Base-by-base conservation (phyloP, 139 green algal species). In the Volvox reticuliferus region DNA sequence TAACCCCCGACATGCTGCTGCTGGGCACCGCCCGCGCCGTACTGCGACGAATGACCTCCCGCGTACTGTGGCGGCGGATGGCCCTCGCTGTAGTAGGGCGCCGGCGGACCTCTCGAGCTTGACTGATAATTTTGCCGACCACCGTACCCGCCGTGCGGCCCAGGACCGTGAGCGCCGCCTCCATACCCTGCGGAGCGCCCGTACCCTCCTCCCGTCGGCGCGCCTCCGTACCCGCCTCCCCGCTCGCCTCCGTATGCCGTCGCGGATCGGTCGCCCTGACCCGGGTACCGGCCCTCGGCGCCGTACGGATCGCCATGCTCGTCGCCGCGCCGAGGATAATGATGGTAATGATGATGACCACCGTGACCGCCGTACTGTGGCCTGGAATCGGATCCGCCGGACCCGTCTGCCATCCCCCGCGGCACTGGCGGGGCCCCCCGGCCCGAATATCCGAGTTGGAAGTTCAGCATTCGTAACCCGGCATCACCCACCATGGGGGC, bases 401-500 rank as follows among this genome's bases (percentile, higher is more conserved):
- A 12, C 0, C 35, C 50, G 36, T 50, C 68, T 13, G 22, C 67
- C 20, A 35, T 33, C 18, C 21, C 55, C 18, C 80, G 77, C 12
- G 68, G 83, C 76, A 87, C 90, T 0, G 61, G 44, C 62, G 63
- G 69, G 65, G 69, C 30, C 5, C 69, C 79, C 78, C 79, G n/a
- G 30, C 82, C 82, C 36, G 67, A 78, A 30, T 87, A 78, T 36
- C 91, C 91, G 26, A 92, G 32, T 16, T 82, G 71, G 88, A 86
- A 78, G 32, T 82, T 84, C 67, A 94, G 77, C 32, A 90, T 92
- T 44, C 91, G 87, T 28, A 76, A 35, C 1, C 21, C 91, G 0
- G 73, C 35, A 63, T 93, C 91, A 0, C 91, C 91, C 36, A 93
- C 61, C 21, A 79, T 73, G 71, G 85, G 85, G 17, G 85, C 85